Percentiles rank a stretch among this genome's conserved stretches.
Conservation (phyloP, 169 alveolate species). For the Theileria orientalis region DNA sequence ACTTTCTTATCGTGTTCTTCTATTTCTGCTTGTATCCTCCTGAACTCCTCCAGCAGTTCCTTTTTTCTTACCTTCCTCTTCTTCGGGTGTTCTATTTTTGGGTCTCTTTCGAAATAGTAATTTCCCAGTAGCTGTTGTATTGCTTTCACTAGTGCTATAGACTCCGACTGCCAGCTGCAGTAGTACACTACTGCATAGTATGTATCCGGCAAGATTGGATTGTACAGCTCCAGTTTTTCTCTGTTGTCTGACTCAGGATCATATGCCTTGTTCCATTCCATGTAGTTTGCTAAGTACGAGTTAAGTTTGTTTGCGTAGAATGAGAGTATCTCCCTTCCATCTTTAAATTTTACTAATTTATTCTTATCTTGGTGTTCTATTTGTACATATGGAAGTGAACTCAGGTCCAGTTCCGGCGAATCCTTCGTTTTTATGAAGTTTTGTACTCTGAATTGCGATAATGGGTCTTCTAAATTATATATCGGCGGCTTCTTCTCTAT, state of each 20-base stretch:
- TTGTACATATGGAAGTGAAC: slow-evolving; percentile 49
- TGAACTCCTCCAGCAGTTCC: slow-evolving; percentile 31
- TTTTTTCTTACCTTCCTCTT: slow-evolving; percentile 10
- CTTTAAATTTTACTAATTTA: slow-evolving; percentile 26
- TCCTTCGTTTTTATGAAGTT: neutral
- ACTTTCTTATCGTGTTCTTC: slow-evolving; percentile 21
- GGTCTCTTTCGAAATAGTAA: slow-evolving; percentile 39
- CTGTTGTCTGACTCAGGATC: slow-evolving; percentile 27
- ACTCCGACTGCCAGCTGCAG: slow-evolving; percentile 66
- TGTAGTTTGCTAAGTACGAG: slow-evolving; percentile 31
- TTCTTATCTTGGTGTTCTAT: slow-evolving; percentile 64
- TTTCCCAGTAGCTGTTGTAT: slow-evolving; percentile 47
- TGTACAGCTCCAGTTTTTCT: slow-evolving; percentile 36
- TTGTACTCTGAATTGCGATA: slow-evolving; percentile 22
- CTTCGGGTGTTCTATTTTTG: slow-evolving; percentile 30
- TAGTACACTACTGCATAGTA: slow-evolving; percentile 61
- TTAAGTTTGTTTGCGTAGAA: slow-evolving; percentile 47
- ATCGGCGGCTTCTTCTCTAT: slow-evolving; percentile 41
- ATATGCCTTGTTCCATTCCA: slow-evolving; percentile 50
- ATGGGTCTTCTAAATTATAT: slow-evolving; percentile 39
- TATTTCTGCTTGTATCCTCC: slow-evolving; percentile 17
- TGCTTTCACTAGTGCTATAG: slow-evolving; percentile 55
- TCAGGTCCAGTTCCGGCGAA: slow-evolving; percentile 13
- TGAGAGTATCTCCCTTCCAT: slow-evolving; percentile 52
- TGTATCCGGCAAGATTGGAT: slow-evolving; percentile 34